These are phyloP conservation scores for Backusella westeae DNA, from an alignment of 192 early-diverging fungal species.

Conservation along the genomic window DNA sequence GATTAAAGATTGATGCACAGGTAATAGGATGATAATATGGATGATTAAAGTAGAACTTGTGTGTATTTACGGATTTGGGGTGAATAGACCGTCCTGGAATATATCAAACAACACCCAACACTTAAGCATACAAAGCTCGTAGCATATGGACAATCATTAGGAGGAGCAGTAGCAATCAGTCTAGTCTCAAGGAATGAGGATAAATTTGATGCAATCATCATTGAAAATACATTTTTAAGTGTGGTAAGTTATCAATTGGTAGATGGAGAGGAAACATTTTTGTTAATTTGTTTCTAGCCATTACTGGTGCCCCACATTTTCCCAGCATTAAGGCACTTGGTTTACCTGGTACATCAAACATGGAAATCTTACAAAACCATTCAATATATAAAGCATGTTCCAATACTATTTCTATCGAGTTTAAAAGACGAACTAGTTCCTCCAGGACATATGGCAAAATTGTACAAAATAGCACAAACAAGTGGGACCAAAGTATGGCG, in stretches of 20 bases:
- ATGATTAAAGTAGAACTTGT: neutral
- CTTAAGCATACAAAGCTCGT: conserved; percentile 79
- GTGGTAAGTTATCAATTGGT: conserved; percentile 51
- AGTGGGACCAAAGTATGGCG: conserved; percentile 49
- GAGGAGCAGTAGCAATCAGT: conserved; percentile 93
- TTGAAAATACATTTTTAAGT: conserved; percentile 95
- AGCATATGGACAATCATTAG: conserved; percentile 94
- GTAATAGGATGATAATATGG: conserved; percentile 29
- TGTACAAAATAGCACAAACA: conserved; percentile 64
- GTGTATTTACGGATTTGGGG: neutral
- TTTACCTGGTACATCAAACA: conserved; percentile 84
- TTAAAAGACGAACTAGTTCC: conserved; percentile 87
- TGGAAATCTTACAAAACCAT: conserved; percentile 86
- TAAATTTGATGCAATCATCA: conserved; percentile 75
- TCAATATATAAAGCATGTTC: conserved; percentile 61
- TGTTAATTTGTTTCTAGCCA: conserved; percentile 45
- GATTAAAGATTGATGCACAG: conserved; percentile 87
- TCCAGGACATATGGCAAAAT: conserved; percentile 80
- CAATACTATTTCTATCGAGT: conserved; percentile 84
- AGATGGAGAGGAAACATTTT: neutral
- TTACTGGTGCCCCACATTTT: conserved; percentile 86
- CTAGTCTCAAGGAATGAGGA: conserved; percentile 77
- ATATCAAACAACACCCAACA: conserved; percentile 72
- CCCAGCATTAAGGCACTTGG: conserved; percentile 66
- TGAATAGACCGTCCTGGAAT: conserved; percentile 77